Base-by-base conservation (phyloP, 202 grass and related monocot species). In the Setaria italica region DNA sequence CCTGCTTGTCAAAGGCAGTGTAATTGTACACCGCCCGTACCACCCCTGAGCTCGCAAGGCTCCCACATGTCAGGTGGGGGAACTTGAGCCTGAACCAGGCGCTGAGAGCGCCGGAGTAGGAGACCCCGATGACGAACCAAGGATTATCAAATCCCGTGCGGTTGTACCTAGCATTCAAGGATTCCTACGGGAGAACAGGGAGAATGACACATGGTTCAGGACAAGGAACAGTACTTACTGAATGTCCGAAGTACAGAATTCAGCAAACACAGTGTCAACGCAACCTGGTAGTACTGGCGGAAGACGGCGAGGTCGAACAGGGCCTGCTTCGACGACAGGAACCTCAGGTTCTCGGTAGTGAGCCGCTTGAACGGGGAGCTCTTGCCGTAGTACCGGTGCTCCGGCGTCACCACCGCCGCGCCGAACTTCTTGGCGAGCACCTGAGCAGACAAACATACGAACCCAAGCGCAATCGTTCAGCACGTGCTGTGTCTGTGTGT, bases 21-120 rank as follows among this genome's bases (percentile, higher is more conserved):
- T 92, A 98, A 67, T 95, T 95, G 85, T 94, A 95, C 62, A 98
- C 81, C 15, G 96, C 90, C 82, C 74, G 91, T 82, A 98, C 93
- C 46, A 98, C 95, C 59, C 86, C 96, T 21, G 96, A 99, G 77
- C 96, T 99, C 1, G 96, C 96, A 71, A 95, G 93, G 91, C 93
- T 95, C 56, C 96, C 96, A 77, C 96, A 98, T 19, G 93, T 98
- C 82, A 98, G 48, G 53, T 99, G 96, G 67, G 96, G 96, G 59
- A 95, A 99, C 84, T 99, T 99, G 39, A 99, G 91, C 49, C 91
- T 90, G 87, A 95, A 99, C 96, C 96, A 95, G 19, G 93, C 96
- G 82, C 93, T 99, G 39, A 95, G 96, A 73, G 96, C 96, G 49
- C 96, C 96, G 47, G 96, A 15, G 77, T 99, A 99, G 7, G 96